Base-by-base conservation (phyloP, 2,329 filamentous ascomycete species). In the Cladosporium sphaerospermum region DNA sequence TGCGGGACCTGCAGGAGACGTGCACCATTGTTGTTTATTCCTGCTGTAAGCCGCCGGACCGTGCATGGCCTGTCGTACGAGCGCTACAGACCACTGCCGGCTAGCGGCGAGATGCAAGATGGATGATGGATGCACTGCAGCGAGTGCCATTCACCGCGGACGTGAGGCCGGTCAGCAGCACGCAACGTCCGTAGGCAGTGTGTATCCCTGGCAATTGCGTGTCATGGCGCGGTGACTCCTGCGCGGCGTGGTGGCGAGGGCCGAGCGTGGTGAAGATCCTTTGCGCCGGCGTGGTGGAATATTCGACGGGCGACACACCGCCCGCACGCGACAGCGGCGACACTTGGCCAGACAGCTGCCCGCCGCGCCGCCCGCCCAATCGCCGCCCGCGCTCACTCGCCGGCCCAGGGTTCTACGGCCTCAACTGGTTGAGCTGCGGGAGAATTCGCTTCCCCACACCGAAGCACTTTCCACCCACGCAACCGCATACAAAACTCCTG, bases 401-500 rank as follows among this genome's bases (percentile, higher is more conserved):
- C 40, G 19, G 16, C 9, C 18, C 47, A 50, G 47, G 47, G 47
- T 50, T 50, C 47, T 33, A 39, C 42, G 47, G 47, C 14, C 40
- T 33, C 39, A 43, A 50, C 39, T 50, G 39, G 47, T 50, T 50
- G 47, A 50, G 47, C 39, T 41, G 47, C 47, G 47, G 47, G 39
- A 36, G 40, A 42, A 42, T 42, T 42, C 40, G 40, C 40, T 42
- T 42, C 40, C 40, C 40, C 40, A 42, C 40, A 42, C 40, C 40
- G 40, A 42, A 28, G 40, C 40, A 10, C 13, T 42, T 42, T 42
- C 40, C 40, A 42, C 11, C 39, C 16, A 10, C 40, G 13, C n/a
- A 16, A 34, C 19, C 37, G 31, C 47, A 14, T 50, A 42, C 32
- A 51, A 41, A 51, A 44, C 48, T 51, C 48, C 32, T 51, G 48